Base-by-base conservation (phyloP, 2,329 filamentous ascomycete species). In the Hirsutella minnesotensis region DNA sequence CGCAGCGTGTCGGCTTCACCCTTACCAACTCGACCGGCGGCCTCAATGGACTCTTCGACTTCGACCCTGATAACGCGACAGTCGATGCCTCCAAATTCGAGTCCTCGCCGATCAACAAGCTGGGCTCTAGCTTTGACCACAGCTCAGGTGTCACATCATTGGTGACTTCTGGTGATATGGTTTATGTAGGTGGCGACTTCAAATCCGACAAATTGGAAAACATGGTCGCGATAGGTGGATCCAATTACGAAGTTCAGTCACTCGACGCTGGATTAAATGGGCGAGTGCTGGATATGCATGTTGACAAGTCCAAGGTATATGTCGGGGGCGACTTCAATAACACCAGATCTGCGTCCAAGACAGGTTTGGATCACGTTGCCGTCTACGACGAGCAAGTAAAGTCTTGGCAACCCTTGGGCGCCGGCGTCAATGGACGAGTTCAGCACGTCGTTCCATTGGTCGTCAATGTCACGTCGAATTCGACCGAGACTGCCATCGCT, bases 1-100 rank as follows among this genome's bases (percentile, higher is more conserved):
- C 92, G 9, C 89, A 94, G 56, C 77, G 84, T 44, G 79, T 96
- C 34, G 79, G 82, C 9, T 95, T 95, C 59, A 80, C 70, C 19
- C 68, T 86, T 38, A 72, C 81, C 50, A 80, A 79, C 49, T 83
- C 83, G 3, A 85, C 81, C 38, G 85, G 83, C 40, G 86, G 85
- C 3, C 67, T 98, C 42, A 95, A 95, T 56, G 88, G 88, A 9
- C 67, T 98, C 2, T 96, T 85, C 58, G 92, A 96, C 55, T 95
- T 86, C 57, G 75, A 94, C 52, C 86, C 89, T 0, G 53, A 58
- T 5, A 49, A 60, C 36, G 51, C 54, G 4, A 68, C 70, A 0
- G 66, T 84, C 29, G 70, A 78, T 49, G 70, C 71, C 1, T 73
- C 68, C 20, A 67, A 86, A 50, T 79, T 94, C 45, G 70, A 77